Evolutionary conservation across 2,329 filamentous ascomycete species (phyloP), one percentile per base, ranked within the genome.

Genomic region (Fusarium torulosum): DNA sequence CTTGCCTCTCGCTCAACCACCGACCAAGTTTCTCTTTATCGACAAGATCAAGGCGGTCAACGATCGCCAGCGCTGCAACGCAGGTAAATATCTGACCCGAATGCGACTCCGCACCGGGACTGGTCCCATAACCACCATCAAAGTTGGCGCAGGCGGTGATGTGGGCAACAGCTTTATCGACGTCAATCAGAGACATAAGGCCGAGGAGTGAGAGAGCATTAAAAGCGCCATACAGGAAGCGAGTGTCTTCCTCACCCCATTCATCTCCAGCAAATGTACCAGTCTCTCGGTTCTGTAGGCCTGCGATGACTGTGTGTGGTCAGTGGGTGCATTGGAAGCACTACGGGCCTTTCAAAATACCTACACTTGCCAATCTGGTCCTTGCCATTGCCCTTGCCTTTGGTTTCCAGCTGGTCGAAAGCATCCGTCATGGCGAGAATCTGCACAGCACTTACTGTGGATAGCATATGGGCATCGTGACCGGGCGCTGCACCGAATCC

Each of bases 71-170:
- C 20, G 95, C 93, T 14, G 90, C 94, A 20, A 98, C 85, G 76
- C 96, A 99, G 8, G 95, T 97, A 77, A 97, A 97, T 44, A 98
- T 93, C 80, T 99, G 96, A 15, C 94, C 96, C 1, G 95, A 90
- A 78, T 99, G 96, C 25, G 94, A 96, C 79, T 99, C 96, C 19
- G 94, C 94, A 10, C 94, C 94, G 2, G 96, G 96, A 41, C 88
- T 88, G 41, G 94, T 90, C 17, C 96, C 96, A 78, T 96, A 99
- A 19, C 93, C 96, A 38, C 96, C 96, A 77, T 99, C 96, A 70
- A 97, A 93, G 78, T 99, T 99, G 72, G 90, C 89, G 78, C 96
- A 99, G 7, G 90, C 86, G 59, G 89, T 87, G 59, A 99, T 84
- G 76, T 97, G 90, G 7, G 86, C 81, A 10, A 97, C 91, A 1